Base-by-base conservation (phyloP, 1,284 basidiomycete species). In the Xerocomus minutiporus region DNA sequence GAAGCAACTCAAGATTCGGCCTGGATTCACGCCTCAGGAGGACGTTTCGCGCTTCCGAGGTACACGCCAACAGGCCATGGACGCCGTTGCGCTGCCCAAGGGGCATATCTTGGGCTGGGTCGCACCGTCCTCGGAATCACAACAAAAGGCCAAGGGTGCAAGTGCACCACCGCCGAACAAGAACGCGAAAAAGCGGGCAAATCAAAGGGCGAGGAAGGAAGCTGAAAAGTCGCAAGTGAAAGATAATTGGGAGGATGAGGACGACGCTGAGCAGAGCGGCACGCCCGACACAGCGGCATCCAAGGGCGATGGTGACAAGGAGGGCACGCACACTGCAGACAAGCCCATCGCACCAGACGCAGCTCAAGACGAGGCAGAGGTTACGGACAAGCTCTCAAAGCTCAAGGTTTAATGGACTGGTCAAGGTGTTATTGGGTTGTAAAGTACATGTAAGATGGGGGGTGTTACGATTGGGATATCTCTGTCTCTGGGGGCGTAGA, bases 1-100 rank as follows among this genome's bases (percentile, higher is more conserved):
- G 53, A 97, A 95, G 71, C 83, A 97, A 69, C 76, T 90, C 57
- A 95, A 88, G 74, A 87, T 98, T 59, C 81, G 93, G 32, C 93
- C 93, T 0, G 95, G 95, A 1, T 98, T 86, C 71, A 96, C 93
- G 1, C 95, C 95, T 0, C 91, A 93, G 68, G 95, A 98, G 70
- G 95, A 98, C 72, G 81, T 97, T 12, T 78, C 80, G 32, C 83
- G 85, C 38, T 98, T 95, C 71, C 82, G 92, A 44, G 83, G 88
- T 23, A 78, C 83, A 43, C 82, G 84, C 35, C 88, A 92, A 68
- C 73, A 79, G 45, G 83, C 86, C 61, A 79, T 84, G 70, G 90
- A 93, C 54, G 67, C 75, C 26, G 77, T 70, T 58, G 57, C 74
- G 5, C 70, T 88, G 2, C 84, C 86, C 17, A 90, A 87, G 65